Conservation (phyloP, 208 protist genomes). For the Acanthamoeba sp. region DNA sequence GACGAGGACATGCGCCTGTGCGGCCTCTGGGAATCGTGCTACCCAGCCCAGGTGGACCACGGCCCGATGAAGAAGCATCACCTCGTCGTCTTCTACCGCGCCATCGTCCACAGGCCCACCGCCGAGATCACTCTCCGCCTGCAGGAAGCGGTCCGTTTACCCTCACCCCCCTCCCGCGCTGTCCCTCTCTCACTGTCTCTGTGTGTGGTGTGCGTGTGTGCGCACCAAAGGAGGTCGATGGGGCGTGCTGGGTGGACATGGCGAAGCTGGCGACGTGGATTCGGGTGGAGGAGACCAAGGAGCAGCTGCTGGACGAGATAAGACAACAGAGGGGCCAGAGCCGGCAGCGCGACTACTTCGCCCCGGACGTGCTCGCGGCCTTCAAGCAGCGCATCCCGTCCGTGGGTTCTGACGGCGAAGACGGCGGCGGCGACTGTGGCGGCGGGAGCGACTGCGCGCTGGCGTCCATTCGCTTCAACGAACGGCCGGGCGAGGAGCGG, state of each 20-base stretch:
- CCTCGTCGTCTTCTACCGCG: conserved; percentile 52
- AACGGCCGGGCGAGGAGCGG: not conserved
- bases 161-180: too few species aligned
- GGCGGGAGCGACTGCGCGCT: not conserved
- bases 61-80: conserved; percentile 19
- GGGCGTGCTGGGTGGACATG: conserved; percentile 28
- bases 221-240: conserved; percentile 38
- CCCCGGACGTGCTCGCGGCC: not conserved
- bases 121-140: conserved; percentile 2
- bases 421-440: too few species aligned
- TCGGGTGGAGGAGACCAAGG: conserved; percentile 11
- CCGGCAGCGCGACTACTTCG: not conserved
- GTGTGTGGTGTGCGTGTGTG: not conserved
- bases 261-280: not conserved
- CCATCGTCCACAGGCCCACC: not conserved
- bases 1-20: conserved; percentile 37
- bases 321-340: not conserved
- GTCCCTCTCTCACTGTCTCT: not conserved
- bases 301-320: not conserved
- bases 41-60: not conserved
- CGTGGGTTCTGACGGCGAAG: too few species aligned
- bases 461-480: conserved; percentile 23
- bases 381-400: not conserved
- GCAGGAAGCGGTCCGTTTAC: not conserved
- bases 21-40: conserved; percentile 36